Conservation (phyloP, 1,139 yeast genomes). For the Entelexis sorbosivorans region DNA sequence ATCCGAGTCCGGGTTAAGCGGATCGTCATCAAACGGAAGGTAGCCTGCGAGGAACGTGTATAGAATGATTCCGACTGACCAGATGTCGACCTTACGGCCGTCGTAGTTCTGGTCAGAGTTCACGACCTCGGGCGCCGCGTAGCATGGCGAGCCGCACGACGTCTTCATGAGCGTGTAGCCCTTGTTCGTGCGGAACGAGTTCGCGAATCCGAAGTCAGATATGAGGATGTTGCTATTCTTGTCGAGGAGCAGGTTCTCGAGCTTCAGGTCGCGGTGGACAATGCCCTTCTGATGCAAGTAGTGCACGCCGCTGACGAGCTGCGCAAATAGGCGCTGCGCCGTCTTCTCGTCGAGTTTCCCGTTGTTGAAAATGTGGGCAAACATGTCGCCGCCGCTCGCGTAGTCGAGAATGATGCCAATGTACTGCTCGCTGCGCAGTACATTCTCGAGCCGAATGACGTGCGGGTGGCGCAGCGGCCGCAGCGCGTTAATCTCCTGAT, state of each 20-base stretch:
- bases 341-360: constrained; percentile 74
- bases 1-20: constrained; percentile 90
- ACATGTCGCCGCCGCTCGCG: constrained; percentile 95
- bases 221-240: constrained; percentile 70
- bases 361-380: constrained; percentile 81
- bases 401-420: constrained; percentile 93
- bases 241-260: constrained; percentile 59
- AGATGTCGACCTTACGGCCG: constrained; percentile 89
- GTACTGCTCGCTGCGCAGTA: constrained; percentile 84
- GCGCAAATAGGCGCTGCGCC: constrained; percentile 85
- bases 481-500: constrained; percentile 84
- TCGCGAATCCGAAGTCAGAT: constrained; percentile 85
- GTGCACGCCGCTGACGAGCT: constrained; percentile 83
- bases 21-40: constrained; percentile 95
- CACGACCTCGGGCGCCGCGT: constrained; percentile 95
- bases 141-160: constrained; percentile 95
- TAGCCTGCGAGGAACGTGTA: constrained; percentile 98
- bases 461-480: constrained; percentile 84
- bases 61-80: constrained; percentile 93
- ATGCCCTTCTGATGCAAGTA: constrained; percentile 79
- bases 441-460: constrained; percentile 83
- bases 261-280: constrained; percentile 69
- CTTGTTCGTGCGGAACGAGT: constrained; percentile 48
- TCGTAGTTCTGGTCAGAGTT: constrained; percentile 68
- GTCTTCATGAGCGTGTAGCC: constrained; percentile 76